Percentiles rank a stretch among this genome's conserved stretches.
Evolutionary conservation across 2,329 filamentous ascomycete genomes (phyloP).

Genomic region (Pseudovirgaria hyperparasitica): DNA sequence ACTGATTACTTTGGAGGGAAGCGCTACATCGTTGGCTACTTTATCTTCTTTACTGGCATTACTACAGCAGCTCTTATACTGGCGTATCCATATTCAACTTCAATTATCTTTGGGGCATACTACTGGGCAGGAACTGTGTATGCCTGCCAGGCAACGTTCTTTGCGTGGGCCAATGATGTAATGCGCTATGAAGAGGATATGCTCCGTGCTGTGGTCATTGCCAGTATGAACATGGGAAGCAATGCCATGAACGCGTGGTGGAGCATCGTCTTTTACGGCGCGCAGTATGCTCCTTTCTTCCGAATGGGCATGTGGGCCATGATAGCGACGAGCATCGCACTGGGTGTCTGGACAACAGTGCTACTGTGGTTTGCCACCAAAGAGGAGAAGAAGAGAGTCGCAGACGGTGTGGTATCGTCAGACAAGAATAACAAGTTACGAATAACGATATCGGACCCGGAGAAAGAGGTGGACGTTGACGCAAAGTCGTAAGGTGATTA

Average conservation of each 20-base stretch:
- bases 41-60: slow-evolving; percentile 52
- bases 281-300: slow-evolving; percentile 45
- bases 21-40: slow-evolving; percentile 54
- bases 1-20: slow-evolving; percentile 53
- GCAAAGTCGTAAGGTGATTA: too few relatives aligned
- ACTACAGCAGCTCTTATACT: slow-evolving; percentile 51
- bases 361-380: slow-evolving; percentile 35
- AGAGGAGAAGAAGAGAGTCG: slow-evolving; percentile 22
- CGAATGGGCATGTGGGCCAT: slow-evolving; percentile 61
- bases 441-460: too few relatives aligned
- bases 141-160: slow-evolving; percentile 61
- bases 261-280: slow-evolving; percentile 59
- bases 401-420: slow-evolving; percentile 1
- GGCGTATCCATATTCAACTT: slow-evolving; percentile 35
- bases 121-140: slow-evolving; percentile 61
- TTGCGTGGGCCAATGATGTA: slow-evolving; percentile 64
- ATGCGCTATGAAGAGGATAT: slow-evolving; percentile 51
- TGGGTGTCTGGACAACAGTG: slow-evolving; percentile 46
- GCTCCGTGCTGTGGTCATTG: slow-evolving; percentile 53
- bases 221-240: slow-evolving; percentile 58
- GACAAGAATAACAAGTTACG: too few relatives aligned
- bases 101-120: slow-evolving; percentile 50
- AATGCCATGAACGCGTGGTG: slow-evolving; percentile 63
- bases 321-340: slow-evolving; percentile 49
- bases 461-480: too few relatives aligned